These are phyloP conservation scores for Colletotrichum tanaceti DNA, from an alignment of 2,329 filamentous ascomycete species.

Conservation along the genomic window DNA sequence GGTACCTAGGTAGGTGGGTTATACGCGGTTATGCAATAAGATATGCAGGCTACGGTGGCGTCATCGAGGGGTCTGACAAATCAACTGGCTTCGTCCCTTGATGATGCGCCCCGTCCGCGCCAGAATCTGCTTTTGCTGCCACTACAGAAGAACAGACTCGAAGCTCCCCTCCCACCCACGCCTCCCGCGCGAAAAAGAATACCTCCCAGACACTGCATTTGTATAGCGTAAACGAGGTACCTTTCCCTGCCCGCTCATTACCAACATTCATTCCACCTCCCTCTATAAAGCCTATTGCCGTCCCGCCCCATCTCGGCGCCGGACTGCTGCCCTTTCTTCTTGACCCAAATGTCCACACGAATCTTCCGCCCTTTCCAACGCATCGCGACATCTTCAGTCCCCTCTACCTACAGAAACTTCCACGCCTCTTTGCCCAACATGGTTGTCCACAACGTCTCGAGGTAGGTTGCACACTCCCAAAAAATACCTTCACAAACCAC, in stretches of 20 bases:
- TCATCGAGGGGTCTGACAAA: slow-evolving; percentile 17
- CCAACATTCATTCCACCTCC: slow-evolving; percentile 3
- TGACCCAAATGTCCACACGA: slow-evolving; percentile 32
- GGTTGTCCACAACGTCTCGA: slow-evolving; percentile 58
- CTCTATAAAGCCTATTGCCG: slow-evolving; percentile 26
- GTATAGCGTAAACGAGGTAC: neutral
- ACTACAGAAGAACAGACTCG: neutral
- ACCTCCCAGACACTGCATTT: slow-evolving; percentile 5
- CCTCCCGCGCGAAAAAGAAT: slow-evolving; percentile 1
- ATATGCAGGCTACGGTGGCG: slow-evolving; percentile 12
- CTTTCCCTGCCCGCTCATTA: slow-evolving; percentile 1
- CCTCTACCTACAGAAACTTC: slow-evolving; percentile 43
- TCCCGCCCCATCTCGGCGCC: neutral
- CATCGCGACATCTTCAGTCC: slow-evolving; percentile 32
- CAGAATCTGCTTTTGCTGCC: neutral
- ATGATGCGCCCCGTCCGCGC: slow-evolving; percentile 11
- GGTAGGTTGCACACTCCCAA: slow-evolving; percentile 45
- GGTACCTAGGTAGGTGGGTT: no score
- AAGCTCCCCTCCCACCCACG: neutral
- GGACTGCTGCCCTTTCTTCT: slow-evolving; percentile 9
- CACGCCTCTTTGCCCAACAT: slow-evolving; percentile 55
- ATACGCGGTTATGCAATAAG: slow-evolving; percentile 4
- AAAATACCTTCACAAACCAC: neutral
- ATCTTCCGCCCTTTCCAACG: slow-evolving; percentile 34
- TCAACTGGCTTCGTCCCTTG: neutral